Conservation (phyloP, 257 asterid genomes). For the Ilex asprella region DNA sequence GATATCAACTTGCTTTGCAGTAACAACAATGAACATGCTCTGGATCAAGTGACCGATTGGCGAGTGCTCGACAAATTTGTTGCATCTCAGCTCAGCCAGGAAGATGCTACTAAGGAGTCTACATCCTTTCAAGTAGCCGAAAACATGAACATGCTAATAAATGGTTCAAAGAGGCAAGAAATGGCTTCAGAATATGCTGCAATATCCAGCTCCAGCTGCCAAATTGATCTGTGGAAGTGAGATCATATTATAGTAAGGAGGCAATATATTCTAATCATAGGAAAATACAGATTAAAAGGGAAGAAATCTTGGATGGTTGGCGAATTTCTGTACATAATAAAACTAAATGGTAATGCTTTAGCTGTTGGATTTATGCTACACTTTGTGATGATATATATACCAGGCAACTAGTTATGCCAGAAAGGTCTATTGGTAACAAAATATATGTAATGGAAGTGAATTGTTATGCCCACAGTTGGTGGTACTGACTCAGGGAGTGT, state of each 20-base stretch:
- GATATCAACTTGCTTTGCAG: neutral
- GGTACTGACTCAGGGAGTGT: constrained; percentile 5
- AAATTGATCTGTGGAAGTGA: constrained; percentile 43
- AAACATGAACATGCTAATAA: constrained; percentile 21
- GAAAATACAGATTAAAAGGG: neutral
- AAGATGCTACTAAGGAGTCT: constrained; percentile 15
- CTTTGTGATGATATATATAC: neutral
- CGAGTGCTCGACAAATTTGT: constrained; percentile 62
- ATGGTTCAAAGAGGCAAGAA: constrained; percentile 24
- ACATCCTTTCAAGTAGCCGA: constrained; percentile 25
- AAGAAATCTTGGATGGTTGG: constrained; percentile 1
- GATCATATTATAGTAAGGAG: neutral
- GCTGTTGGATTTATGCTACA: neutral
- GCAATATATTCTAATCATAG: constrained; percentile 7
- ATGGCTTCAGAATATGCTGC: constrained; percentile 27
- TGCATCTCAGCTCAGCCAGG: constrained; percentile 56
- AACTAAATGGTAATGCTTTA: constrained; percentile 9
- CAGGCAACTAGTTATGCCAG: neutral
- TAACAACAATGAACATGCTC: constrained; percentile 16
- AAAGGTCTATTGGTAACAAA: constrained; percentile 3
- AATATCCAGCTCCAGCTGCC: constrained; percentile 26
- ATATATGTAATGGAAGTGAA: neutral
- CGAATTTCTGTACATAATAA: constrained; percentile 32
- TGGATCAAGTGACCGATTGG: constrained; percentile 56
- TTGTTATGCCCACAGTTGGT: constrained; percentile 12